Base-by-base conservation (phyloP, 1,284 basidiomycete species). In the Peniophora sp. region DNA sequence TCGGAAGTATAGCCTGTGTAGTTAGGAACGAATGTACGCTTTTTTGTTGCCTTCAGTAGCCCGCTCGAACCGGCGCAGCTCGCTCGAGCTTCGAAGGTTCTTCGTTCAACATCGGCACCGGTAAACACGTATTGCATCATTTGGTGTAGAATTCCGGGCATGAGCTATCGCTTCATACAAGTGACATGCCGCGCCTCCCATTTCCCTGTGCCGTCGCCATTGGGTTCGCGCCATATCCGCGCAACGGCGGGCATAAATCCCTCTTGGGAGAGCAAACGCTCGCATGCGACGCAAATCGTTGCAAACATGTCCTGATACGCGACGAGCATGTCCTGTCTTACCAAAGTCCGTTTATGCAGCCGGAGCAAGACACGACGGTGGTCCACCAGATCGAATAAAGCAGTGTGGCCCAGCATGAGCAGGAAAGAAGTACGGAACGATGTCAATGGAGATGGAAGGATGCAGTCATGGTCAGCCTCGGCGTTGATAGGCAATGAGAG, bases 191-290 rank as follows among this genome's bases (percentile, higher is more conserved):
- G 70, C 3, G 75, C 68, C 54, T 73, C 71, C 81, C 82, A 84
- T 17, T 43, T 52, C 35, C 65, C 61, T 23, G 56, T 57, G 5
- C 61, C 62, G 37, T 57, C 54, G 11, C 50, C 58, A 23, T 51
- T 51, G 20, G 54, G 56, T 3, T 63, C 69, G n/a, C 62, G 67
- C 78, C 79, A 85, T 34, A 76, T 60, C 37, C 85, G 75, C 24
- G 77, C 81, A 5, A 87, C 81, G 0, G 85, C 80, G 1, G 85
- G 86, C 14, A 84, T 69, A 60, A 86, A 83, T 0, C 79, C 81
- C 54, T 87, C 85, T 1, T 69, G 66, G 0, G 83, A 82, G 15
- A 88, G 66, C 22, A 88, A 78, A 11, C 84, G 76, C 47, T 73
- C 66, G 58, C 85, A 88, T 22, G 64, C 64, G 9, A 63, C 65